Percentiles rank a stretch among this genome's conserved stretches.
Conservation (phyloP, 495 filamentous ascomycete genomes). For the Oleoguttula mirabilis region DNA sequence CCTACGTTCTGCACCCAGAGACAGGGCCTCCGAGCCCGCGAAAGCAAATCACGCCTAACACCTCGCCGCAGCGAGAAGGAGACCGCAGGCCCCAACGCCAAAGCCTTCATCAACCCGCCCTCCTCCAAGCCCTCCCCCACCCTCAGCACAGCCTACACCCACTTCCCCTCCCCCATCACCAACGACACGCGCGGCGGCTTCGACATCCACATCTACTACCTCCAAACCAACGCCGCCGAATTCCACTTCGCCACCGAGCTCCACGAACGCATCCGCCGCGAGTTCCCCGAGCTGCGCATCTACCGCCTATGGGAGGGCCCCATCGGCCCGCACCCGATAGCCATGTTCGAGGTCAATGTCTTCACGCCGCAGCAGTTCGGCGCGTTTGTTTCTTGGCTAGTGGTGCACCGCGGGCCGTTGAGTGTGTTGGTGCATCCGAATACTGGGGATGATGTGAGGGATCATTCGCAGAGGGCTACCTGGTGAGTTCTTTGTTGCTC, state of each 20-base stretch:
- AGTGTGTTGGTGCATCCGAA: constrained; percentile 65
- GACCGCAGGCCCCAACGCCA: constrained; percentile 24
- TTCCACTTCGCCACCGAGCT: constrained; percentile 54
- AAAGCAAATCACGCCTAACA: not conserved
- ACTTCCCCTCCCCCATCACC: constrained; percentile 26
- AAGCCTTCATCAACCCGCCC: constrained; percentile 28
- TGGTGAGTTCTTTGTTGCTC: too few relatives aligned
- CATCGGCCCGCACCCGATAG: constrained; percentile 69
- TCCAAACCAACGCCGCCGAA: constrained; percentile 49
- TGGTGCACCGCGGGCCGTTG: constrained; percentile 71
- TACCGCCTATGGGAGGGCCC: constrained; percentile 67
- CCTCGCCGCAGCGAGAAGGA: constrained; percentile 10
- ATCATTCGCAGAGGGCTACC: constrained; percentile 68
- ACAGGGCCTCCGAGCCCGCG: too few relatives aligned
- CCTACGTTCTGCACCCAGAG: too few relatives aligned
- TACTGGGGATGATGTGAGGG: constrained; percentile 40
- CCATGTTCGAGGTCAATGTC: constrained; percentile 88
- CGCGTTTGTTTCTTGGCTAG: constrained; percentile 74
- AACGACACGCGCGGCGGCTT: constrained; percentile 37
- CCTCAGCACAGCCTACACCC: constrained; percentile 24
- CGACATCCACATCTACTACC: constrained; percentile 70
- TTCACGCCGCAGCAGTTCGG: constrained; percentile 75
- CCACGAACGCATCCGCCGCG: constrained; percentile 63
- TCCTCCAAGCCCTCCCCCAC: constrained; percentile 13
- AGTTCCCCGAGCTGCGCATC: constrained; percentile 81